These are phyloP conservation scores for Isatis lusitanica DNA, from an alignment of 441 rosid species.

Conservation along the genomic window DNA sequence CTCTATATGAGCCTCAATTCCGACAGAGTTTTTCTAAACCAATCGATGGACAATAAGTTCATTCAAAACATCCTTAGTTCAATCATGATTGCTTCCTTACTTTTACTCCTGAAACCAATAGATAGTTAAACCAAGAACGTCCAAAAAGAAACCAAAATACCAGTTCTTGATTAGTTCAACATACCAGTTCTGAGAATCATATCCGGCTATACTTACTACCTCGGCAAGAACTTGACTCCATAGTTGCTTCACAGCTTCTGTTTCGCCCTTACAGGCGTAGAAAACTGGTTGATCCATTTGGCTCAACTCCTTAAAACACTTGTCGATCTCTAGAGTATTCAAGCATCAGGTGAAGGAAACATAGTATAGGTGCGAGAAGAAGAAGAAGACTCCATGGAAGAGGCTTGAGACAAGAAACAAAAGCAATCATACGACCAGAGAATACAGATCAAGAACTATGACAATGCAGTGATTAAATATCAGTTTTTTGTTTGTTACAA, in stretches of 20 bases:
- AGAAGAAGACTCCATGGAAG: neutral
- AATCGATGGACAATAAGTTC: neutral
- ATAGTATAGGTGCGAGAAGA: neutral
- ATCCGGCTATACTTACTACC: neutral
- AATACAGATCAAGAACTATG: no score
- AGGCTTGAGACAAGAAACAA: no score
- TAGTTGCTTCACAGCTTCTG: neutral
- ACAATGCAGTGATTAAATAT: no score
- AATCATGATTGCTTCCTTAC: neutral
- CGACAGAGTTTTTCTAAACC: neutral
- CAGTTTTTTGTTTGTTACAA: no score
- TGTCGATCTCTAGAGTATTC: neutral
- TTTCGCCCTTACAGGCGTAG: neutral
- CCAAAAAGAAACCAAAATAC: no score
- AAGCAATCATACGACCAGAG: no score
- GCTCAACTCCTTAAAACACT: neutral
- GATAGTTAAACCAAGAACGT: neutral
- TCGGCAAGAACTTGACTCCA: neutral
- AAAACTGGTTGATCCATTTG: neutral
- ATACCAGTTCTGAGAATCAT: neutral
- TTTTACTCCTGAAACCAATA: neutral
- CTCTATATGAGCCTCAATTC: neutral
- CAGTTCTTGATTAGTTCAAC: neutral
- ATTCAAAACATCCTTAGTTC: neutral
- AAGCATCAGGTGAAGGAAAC: neutral